Evolutionary conservation across 1,284 basidiomycete genomes (phyloP), one percentile per base, ranked within the genome.

Genomic region (Leccinum pachyderme): DNA sequence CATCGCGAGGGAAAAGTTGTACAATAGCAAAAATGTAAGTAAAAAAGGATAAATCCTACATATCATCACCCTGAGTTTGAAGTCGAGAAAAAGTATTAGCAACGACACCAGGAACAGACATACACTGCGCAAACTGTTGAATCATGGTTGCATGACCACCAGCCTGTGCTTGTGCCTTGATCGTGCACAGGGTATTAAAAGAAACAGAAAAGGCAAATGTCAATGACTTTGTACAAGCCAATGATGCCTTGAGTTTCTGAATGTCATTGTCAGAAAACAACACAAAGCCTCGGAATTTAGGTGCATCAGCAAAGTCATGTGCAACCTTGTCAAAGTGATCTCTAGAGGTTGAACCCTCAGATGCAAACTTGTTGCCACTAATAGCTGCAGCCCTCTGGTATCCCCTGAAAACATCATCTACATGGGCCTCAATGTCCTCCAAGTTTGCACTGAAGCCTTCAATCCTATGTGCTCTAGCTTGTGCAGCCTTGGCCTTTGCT

Each of bases 241-340:
- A 79, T 0, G 82, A 82, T 0, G 81, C 82, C 60, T 79, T 82
- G 22, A 84, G 59, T 12, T 64, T 67, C 15, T 73, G 66, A 1
- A 79, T 54, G 25, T 78, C 67, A 2, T 66, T 63, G 7, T 73
- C 70, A 2, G 73, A 64, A 5, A 64, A 53, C 5, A 58, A 59
- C 0, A 53, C 22, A 41, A 70, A 62, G 1, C 44, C 44, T 41
- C 32, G 43, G 45, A 72, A 66, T 1, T 7, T 0, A 12, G 65
- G 68, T 7, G 32, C 3, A 13, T 51, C 41, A 22, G 67, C 49
- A 61, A 71, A 70, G 0, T 1, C 8, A 0, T 43, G 43, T 8
- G 66, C 50, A 5, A 51, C 57, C n/a, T 33, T 41, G 7, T 59
- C 58, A 50, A 46, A 69, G 4, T 7, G 13, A 0, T 43, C 46